Conservation (phyloP, 2,329 filamentous ascomycete species). For the Colletotrichum tropicicola region DNA sequence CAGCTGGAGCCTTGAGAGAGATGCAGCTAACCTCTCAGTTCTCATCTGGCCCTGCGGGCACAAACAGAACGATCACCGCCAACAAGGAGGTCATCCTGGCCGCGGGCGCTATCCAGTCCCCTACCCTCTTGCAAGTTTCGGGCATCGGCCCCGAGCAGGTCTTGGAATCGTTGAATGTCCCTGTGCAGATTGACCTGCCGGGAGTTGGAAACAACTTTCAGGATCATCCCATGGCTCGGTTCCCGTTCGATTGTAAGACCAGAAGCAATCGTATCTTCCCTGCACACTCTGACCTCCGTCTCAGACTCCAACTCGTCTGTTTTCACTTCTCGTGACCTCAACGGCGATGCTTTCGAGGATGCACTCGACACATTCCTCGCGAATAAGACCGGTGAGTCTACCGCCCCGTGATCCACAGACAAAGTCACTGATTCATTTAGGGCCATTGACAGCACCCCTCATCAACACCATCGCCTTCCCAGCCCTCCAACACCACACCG, state of each 20-base stretch:
- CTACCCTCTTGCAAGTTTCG: constrained; percentile 53
- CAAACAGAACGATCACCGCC: constrained; percentile 23
- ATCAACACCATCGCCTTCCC: constrained; percentile 40
- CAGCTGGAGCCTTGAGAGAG: too few relatives aligned
- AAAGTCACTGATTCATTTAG: not conserved
- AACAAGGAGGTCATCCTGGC: constrained; percentile 52
- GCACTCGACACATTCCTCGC: constrained; percentile 7
- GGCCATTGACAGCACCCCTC: constrained; percentile 34
- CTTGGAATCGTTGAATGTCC: constrained; percentile 37
- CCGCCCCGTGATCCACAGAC: not conserved
- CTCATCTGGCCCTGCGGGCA: not conserved
- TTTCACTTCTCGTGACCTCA: constrained; percentile 16
- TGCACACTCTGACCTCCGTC: not conserved
- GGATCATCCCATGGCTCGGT: constrained; percentile 38
- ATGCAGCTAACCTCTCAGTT: constrained; percentile 12
- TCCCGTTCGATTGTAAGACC: constrained; percentile 33
- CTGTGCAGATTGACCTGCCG: constrained; percentile 40
- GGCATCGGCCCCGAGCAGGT: constrained; percentile 42
- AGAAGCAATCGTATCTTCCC: rapidly evolving
- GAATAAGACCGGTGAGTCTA: constrained; percentile 18
- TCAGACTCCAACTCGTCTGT: constrained; percentile 17
- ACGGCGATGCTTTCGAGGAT: constrained; percentile 1
- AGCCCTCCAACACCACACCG: constrained; percentile 33
- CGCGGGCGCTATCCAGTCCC: constrained; percentile 51
- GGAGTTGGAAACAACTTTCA: constrained; percentile 43